Conservation (phyloP, 441 rosid species). For the Daphne laureola region DNA sequence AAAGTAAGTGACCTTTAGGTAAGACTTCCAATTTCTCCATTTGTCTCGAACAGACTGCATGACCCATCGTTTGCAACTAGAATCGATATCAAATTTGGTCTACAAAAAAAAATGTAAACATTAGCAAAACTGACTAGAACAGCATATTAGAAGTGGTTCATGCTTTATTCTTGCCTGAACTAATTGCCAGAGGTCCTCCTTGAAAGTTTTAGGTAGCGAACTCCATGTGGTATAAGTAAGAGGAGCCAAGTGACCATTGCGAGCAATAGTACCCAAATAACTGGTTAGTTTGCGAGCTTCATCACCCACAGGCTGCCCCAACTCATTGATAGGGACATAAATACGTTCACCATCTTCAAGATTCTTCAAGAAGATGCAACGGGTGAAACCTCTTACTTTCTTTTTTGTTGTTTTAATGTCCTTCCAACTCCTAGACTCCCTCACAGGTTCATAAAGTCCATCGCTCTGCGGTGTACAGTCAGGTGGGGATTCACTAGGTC, state of each 20-base stretch:
- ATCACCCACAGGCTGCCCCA: conserved; percentile 34
- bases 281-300: conserved; percentile 26
- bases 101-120: conserved; percentile 4
- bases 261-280: conserved; percentile 29
- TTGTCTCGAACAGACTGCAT: conserved; percentile 25
- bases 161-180: no score
- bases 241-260: conserved; percentile 31
- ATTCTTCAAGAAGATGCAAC: conserved; percentile 21
- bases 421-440: conserved; percentile 18
- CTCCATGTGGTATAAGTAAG: no score
- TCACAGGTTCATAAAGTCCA: neutral
- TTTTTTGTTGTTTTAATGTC: conserved; percentile 16
- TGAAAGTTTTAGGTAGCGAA: no score
- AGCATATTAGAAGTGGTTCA: no score
- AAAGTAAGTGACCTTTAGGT: conserved; percentile 26
- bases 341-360: conserved; percentile 25
- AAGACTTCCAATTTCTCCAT: conserved; percentile 39
- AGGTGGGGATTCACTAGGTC: neutral
- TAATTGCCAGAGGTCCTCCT: no score
- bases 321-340: conserved; percentile 20
- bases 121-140: no score
- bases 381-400: conserved; percentile 25
- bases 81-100: conserved; percentile 31
- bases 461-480: neutral
- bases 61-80: conserved; percentile 26